Evolutionary conservation across 164 flowering plant genomes (phyloP).

Genomic region (Stephania japonica): DNA sequence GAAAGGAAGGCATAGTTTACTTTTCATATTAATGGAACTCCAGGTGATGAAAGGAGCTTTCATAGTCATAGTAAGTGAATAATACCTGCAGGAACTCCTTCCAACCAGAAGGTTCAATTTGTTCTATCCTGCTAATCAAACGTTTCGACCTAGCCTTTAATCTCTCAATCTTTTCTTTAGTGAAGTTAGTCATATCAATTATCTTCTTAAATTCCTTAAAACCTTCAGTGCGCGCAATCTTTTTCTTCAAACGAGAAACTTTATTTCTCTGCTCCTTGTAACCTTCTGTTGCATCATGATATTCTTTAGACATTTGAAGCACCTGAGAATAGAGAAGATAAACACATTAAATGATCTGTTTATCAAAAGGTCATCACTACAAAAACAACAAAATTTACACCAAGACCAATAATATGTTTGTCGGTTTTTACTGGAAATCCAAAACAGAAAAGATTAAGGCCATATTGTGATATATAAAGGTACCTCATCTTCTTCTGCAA

Average conservation of each 20-base stretch:
- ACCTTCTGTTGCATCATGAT: conserved; percentile 43
- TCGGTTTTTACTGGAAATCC: not conserved
- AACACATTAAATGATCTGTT: not conserved
- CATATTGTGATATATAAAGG: not conserved
- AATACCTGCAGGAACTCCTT: conserved; percentile 85
- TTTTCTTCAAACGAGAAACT: conserved; percentile 83
- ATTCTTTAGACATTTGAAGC: conserved; percentile 47
- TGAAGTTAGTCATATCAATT: conserved; percentile 49
- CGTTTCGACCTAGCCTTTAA: conserved; percentile 67
- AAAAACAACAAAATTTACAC: not conserved
- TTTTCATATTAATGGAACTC: not conserved
- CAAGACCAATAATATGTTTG: not conserved
- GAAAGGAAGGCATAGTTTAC: not conserved
- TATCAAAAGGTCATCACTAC: not conserved
- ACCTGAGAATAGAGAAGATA: conserved; percentile 29
- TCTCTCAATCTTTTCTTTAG: conserved; percentile 74
- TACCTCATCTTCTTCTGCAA: conserved; percentile 76
- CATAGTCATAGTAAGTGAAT: not conserved
- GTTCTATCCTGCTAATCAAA: conserved; percentile 57
- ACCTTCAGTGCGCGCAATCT: conserved; percentile 69
- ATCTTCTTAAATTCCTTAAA: conserved; percentile 75
- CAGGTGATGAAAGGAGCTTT: not conserved
- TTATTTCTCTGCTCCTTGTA: conserved; percentile 73
- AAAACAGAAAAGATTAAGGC: not conserved
- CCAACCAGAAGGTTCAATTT: conserved; percentile 99